Conservation (phyloP, 2,329 filamentous ascomycete species). For the Aspergillus phoenicis region DNA sequence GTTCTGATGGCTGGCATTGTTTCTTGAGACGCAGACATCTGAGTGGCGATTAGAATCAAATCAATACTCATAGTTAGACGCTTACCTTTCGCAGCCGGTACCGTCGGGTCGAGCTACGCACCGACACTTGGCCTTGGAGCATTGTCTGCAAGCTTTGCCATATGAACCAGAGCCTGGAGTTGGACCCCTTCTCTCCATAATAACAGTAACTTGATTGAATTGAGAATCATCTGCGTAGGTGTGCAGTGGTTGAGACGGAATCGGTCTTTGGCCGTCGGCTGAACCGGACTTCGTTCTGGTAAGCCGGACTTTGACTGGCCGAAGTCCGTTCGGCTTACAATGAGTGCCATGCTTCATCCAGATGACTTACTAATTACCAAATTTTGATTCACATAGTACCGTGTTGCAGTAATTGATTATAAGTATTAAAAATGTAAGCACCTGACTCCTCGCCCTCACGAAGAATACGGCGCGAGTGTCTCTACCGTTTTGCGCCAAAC, state of each 20-base stretch:
- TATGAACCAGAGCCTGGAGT: constrained; percentile 4
- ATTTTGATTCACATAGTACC: no score
- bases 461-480: constrained; percentile 1
- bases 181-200: constrained; percentile 1
- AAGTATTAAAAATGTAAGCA: no score
- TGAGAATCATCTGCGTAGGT: neutral
- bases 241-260: neutral
- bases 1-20: constrained; percentile 1
- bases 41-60: neutral
- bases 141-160: neutral
- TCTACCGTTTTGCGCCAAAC: neutral
- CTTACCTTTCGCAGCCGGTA: constrained; percentile 1
- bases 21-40: constrained; percentile 5
- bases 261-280: constrained; percentile 2
- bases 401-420: no score
- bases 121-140: constrained; percentile 1
- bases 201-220: neutral
- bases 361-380: no score
- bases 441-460: neutral
- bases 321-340: neutral
- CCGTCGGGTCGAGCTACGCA: neutral
- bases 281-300: neutral
- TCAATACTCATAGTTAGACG: neutral
- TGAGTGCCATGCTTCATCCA: no score
- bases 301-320: neutral